Evolutionary conservation across 352 stramenopile species (phyloP), one percentile per base, ranked within the genome.

Genomic region (Phytopythium sindhum): DNA sequence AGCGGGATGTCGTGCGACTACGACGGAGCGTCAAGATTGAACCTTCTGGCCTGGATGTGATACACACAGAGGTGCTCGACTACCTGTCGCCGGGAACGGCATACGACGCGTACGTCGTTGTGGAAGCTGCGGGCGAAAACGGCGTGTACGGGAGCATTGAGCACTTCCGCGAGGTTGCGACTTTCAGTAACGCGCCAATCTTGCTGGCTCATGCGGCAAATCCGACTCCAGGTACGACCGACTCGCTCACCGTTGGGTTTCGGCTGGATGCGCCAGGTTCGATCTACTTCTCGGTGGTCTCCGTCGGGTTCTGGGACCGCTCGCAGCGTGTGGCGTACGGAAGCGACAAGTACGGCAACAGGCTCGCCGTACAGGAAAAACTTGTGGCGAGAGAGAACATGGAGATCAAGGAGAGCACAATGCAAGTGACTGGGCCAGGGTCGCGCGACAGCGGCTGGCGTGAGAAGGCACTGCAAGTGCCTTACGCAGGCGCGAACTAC

Each of bases 81-180:
- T 84, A 89, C 14, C 66, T 93, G 23, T 61, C 68, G 23, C 74
- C 81, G 2, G 84, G 81, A 0, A 91, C 82, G 12, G 66, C 63
- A 2, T 95, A 93, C 65, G 75, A 82, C 44, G 66, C 90, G 9
- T 91, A 74, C 44, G 68, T 89, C 10, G 79, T 92, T 26, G 76
- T 70, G 0, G 86, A 95, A 61, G 74, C 73, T 1, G 63, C 64
- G 4, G 74, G 72, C 17, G 75, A 85, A 57, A 82, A 78, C 21
- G 81, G 81, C 9, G 63, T 95, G 3, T 95, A 95, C 57, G 77
- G 81, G 0, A 28, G 60, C 1, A 78, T 93, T 9, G 39, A 70
- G 4, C 55, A 74, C 5, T 79, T 92, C 60, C 45, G 51, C 14
- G 60, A 74, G 14, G 73, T 93, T 0, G 72, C 76, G 11, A 95